Evolutionary conservation across 2,329 filamentous ascomycete genomes (phyloP).

Genomic region (Colletotrichum caudatum): DNA sequence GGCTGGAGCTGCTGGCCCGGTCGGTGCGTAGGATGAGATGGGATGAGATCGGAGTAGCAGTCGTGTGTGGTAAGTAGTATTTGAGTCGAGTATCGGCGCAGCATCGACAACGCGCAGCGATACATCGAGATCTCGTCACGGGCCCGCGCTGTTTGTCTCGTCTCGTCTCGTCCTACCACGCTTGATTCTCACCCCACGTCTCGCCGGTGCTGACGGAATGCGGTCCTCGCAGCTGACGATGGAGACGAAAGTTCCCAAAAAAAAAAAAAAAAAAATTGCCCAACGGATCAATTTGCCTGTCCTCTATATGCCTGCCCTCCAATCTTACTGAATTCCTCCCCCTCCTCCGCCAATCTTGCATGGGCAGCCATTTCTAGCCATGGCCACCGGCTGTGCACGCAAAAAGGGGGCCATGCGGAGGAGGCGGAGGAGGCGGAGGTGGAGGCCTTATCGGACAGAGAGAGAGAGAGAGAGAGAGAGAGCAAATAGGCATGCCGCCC

Average conservation of each 20-base stretch:
- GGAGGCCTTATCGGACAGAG: conserved; percentile 15
- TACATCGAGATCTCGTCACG: conserved; percentile 15
- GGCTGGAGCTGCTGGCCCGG: not conserved
- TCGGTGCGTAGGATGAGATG: not conserved
- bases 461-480: too few relatives aligned
- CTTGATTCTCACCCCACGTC: not conserved
- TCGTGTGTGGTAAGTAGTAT: too few relatives aligned
- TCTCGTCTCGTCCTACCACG: not conserved
- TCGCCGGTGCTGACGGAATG: not conserved
- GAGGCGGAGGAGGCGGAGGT: too few relatives aligned
- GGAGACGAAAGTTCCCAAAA: conserved; percentile 8
- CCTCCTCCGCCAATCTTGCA: conserved; percentile 14
- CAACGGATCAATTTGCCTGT: not conserved
- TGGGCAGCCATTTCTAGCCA: conserved; percentile 18
- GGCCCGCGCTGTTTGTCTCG: conserved; percentile 6
- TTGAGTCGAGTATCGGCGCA: not conserved
- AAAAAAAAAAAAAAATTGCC: not conserved
- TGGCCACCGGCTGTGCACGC: not conserved
- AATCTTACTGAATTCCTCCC: conserved; percentile 24
- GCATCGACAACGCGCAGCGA: not conserved
- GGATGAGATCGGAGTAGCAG: not conserved
- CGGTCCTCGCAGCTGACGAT: not conserved
- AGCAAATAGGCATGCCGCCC: conserved; percentile 5
- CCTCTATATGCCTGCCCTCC: not conserved
- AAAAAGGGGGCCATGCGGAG: conserved; percentile 5